phyloP scores from a whole-genome alignment of 2,329 filamentous ascomycete genomes.

The Epichloe scottii region DNA sequence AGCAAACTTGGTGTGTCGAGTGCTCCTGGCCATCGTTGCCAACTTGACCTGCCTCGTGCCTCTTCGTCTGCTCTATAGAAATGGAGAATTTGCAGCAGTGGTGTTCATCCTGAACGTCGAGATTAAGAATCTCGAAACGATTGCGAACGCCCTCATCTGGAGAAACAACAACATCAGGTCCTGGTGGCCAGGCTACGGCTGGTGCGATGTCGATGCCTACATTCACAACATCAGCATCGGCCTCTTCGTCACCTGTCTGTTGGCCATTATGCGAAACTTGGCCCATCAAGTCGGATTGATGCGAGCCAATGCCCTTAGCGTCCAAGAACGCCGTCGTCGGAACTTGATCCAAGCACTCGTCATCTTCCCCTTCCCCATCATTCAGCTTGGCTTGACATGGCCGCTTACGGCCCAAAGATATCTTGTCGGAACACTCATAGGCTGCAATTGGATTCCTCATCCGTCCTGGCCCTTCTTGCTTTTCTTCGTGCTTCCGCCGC shows the following conservation, averaged over 20 bases:
- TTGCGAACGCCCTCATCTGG: slow-evolving; percentile 42
- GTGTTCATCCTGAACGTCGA: slow-evolving; percentile 34
- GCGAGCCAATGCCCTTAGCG: slow-evolving; percentile 26
- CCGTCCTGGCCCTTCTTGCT: slow-evolving; percentile 34
- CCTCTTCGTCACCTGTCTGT: slow-evolving; percentile 36
- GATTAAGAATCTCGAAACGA: slow-evolving; percentile 33
- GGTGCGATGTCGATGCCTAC: slow-evolving; percentile 41
- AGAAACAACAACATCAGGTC: slow-evolving; percentile 32
- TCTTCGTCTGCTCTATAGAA: slow-evolving; percentile 35
- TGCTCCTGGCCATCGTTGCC: slow-evolving; percentile 32
- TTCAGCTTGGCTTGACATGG: slow-evolving; percentile 36
- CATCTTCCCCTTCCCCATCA: slow-evolving; percentile 39
- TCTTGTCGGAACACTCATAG: slow-evolving; percentile 34
- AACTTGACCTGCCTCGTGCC: slow-evolving; percentile 38
- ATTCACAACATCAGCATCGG: slow-evolving; percentile 33
- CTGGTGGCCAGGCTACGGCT: slow-evolving; percentile 40
- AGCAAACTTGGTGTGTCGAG: slow-evolving; percentile 36
- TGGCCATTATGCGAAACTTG: slow-evolving; percentile 43
- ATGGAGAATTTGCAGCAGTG: slow-evolving; percentile 41
- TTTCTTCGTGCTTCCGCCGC: slow-evolving; percentile 34
- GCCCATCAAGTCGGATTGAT: slow-evolving; percentile 35
- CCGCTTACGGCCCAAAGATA: slow-evolving; percentile 36
- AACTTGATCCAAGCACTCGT: slow-evolving; percentile 36
- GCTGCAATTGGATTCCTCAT: slow-evolving; percentile 33
- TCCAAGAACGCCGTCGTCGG: slow-evolving; percentile 28